Evolutionary conservation across 108 stramenopile species (phyloP).

Genomic region (Pseudonitzschia pungens): DNA sequence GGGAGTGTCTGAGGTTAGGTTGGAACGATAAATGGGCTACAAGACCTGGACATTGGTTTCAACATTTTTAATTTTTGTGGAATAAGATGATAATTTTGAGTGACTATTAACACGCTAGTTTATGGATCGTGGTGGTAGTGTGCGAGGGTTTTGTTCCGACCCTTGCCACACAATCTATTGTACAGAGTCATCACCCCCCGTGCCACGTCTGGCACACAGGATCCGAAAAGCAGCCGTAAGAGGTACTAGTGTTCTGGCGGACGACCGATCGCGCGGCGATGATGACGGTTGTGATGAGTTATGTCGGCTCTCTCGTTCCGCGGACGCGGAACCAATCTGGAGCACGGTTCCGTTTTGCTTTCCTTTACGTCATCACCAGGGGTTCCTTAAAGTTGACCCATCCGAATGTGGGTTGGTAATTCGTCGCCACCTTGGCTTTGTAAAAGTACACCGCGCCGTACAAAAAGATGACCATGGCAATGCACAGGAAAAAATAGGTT

Average conservation of each 20-base stretch:
- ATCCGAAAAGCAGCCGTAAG: neutral
- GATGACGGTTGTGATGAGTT: neutral
- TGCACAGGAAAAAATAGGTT: conserved; percentile 7
- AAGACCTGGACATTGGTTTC: no score
- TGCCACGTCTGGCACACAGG: neutral
- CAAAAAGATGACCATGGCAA: neutral
- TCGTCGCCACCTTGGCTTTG: conserved; percentile 17
- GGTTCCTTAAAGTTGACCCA: conserved; percentile 21
- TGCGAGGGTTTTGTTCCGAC: no score
- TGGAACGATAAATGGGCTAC: no score
- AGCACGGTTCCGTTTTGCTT: no score
- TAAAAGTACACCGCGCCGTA: conserved; percentile 13
- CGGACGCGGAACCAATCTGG: no score
- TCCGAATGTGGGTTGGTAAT: conserved; percentile 19
- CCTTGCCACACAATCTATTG: conserved; percentile 1
- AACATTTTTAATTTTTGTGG: no score
- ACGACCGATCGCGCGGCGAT: neutral
- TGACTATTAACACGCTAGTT: no score
- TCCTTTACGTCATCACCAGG: conserved; percentile 13
- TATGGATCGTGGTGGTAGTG: no score
- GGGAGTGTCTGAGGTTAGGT: no score
- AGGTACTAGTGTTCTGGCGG: neutral
- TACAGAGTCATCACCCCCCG: conserved; percentile 6
- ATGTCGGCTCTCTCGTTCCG: neutral
- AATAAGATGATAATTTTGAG: no score